These are phyloP conservation scores for Pyrenula massariospora DNA, from an alignment of 495 filamentous ascomycete species.

Conservation along the genomic window DNA sequence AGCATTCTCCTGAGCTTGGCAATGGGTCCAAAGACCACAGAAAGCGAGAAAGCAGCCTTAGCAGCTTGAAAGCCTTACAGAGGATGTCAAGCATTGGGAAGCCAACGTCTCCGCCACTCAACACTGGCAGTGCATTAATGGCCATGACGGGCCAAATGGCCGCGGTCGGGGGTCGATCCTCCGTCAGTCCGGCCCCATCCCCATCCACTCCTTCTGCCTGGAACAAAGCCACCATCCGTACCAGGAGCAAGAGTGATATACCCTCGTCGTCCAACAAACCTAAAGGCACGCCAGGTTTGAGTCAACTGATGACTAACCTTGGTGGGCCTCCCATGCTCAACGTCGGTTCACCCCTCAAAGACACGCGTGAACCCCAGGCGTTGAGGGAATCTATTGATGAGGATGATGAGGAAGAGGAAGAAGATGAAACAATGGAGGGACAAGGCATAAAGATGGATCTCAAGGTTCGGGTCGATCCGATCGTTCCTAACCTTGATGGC, in stretches of 20 bases:
- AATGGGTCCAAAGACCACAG: slow-evolving; percentile 1
- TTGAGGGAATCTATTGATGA: slow-evolving; percentile 14
- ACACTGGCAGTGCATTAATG: slow-evolving; percentile 44
- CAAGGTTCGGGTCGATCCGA: slow-evolving; percentile 28
- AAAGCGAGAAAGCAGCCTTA: slow-evolving; percentile 15
- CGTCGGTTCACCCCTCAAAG: slow-evolving; percentile 23
- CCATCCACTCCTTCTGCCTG: slow-evolving; percentile 37
- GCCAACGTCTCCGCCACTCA: slow-evolving; percentile 47
- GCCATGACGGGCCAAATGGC: slow-evolving; percentile 51
- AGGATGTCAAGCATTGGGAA: slow-evolving; percentile 44
- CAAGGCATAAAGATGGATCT: slow-evolving; percentile 38
- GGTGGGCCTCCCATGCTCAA: slow-evolving; percentile 36
- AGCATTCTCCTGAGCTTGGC: slow-evolving; percentile 12
- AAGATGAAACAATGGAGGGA: slow-evolving; percentile 27
- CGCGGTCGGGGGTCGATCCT: slow-evolving; percentile 50
- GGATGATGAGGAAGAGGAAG: slow-evolving; percentile 33
- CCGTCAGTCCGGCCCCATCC: slow-evolving; percentile 42
- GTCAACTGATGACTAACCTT: slow-evolving; percentile 34
- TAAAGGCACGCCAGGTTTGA: slow-evolving; percentile 18
- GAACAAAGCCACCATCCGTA: slow-evolving; percentile 41
- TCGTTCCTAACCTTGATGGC: slow-evolving; percentile 62
- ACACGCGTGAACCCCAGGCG: slow-evolving; percentile 1
- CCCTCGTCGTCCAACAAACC: slow-evolving; percentile 24
- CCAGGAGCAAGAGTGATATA: slow-evolving; percentile 67
- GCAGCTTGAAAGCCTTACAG: slow-evolving; percentile 20